Conservation (phyloP, 192 early-diverging fungal genomes). For the Backusella luteola region DNA sequence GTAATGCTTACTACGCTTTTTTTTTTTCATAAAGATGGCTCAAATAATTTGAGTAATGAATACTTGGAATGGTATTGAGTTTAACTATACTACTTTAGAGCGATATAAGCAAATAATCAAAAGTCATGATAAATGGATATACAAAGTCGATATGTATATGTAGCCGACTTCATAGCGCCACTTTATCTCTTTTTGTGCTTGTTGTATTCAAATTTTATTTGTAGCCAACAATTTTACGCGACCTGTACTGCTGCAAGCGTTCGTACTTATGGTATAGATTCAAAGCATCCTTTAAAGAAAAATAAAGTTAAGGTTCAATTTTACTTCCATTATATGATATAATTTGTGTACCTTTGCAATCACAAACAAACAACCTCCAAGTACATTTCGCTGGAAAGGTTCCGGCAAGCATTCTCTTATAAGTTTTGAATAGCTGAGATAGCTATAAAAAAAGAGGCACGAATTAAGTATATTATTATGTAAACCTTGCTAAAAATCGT, state of each 20-base stretch:
- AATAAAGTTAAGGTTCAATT: not conserved
- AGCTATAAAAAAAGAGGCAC: not conserved
- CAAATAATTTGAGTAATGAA: too few relatives aligned
- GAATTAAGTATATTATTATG: not conserved
- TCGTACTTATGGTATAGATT: not conserved
- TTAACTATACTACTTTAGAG: not conserved
- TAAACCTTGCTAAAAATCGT: not conserved
- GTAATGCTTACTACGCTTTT: too few relatives aligned
- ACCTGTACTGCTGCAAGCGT: not conserved
- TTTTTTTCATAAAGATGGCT: too few relatives aligned
- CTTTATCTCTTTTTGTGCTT: not conserved
- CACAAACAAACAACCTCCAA: constrained; percentile 35
- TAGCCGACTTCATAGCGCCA: too few relatives aligned
- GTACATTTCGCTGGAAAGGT: constrained; percentile 31
- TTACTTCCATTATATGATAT: not conserved
- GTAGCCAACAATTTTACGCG: not conserved
- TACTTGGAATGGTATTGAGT: too few relatives aligned
- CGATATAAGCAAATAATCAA: not conserved
- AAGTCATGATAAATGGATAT: too few relatives aligned
- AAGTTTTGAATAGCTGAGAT: not conserved
- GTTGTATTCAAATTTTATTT: not conserved
- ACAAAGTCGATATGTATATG: too few relatives aligned
- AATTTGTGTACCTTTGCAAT: constrained; percentile 25
- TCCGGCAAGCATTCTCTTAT: constrained; percentile 28
- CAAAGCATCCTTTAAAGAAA: not conserved